Percentiles rank a stretch among this genome's conserved stretches.
Conservation (phyloP, 192 early-diverging fungal species). For the Coemansia pectinata region DNA sequence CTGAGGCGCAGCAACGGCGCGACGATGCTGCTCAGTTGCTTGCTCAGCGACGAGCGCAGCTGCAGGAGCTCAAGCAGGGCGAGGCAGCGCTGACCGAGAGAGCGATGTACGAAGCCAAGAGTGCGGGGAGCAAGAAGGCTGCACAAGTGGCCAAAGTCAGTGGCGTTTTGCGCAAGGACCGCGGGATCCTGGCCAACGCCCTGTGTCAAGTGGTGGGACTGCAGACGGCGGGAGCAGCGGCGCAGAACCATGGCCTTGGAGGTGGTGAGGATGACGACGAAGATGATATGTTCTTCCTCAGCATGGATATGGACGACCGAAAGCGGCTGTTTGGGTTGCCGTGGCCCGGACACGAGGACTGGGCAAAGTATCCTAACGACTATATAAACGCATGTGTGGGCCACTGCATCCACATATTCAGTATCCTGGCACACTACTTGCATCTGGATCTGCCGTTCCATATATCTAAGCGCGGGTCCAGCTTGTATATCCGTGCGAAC, state of each 20-base stretch:
- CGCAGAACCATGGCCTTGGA: background rate
- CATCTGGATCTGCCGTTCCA: slow-evolving; percentile 43
- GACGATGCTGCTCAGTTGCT: background rate
- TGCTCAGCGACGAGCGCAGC: slow-evolving; percentile 7
- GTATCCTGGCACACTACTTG: slow-evolving; percentile 45
- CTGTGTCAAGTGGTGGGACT: slow-evolving; percentile 50
- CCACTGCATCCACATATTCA: slow-evolving; percentile 44
- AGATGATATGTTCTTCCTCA: slow-evolving; percentile 18
- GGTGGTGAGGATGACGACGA: slow-evolving; percentile 15
- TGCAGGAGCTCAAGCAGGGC: slow-evolving; percentile 8
- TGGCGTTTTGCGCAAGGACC: slow-evolving; percentile 27
- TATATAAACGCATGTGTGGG: slow-evolving; percentile 54
- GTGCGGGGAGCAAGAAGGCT: slow-evolving; percentile 2
- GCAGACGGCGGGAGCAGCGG: slow-evolving; percentile 19
- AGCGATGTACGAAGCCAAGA: background rate
- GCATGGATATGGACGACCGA: slow-evolving; percentile 20
- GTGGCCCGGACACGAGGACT: slow-evolving; percentile 51
- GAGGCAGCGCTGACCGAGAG: background rate
- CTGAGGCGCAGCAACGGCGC: slow-evolving; percentile 18
- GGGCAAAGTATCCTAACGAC: slow-evolving; percentile 49
- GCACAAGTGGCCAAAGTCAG: slow-evolving; percentile 8
- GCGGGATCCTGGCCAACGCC: slow-evolving; percentile 30
- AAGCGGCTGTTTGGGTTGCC: slow-evolving; percentile 45
- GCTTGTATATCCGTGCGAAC: slow-evolving; percentile 40
- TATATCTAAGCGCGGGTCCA: slow-evolving; percentile 35